These are phyloP conservation scores for Bretschneidera sinensis DNA, from an alignment of 345 rosid genomes.

Conservation along the genomic window DNA sequence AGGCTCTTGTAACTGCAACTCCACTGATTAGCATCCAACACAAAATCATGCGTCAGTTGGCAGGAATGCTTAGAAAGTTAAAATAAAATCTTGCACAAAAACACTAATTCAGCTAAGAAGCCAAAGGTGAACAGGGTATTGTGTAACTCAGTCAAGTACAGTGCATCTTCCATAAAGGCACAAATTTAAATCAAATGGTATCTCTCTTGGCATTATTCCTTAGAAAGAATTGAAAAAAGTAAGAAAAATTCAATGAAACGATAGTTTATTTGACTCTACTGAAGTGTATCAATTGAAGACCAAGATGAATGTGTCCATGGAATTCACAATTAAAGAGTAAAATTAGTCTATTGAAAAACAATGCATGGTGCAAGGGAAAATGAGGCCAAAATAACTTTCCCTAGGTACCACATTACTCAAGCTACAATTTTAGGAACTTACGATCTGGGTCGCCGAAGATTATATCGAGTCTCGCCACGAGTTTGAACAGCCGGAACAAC, in stretches of 20 bases:
- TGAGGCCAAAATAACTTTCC: neutral
- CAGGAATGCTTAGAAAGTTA: neutral
- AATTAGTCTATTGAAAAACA: neutral
- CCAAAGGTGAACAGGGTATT: neutral
- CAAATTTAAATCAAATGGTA: neutral
- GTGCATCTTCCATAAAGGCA: too few species aligned
- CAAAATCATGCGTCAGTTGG: neutral
- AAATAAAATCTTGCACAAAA: neutral
- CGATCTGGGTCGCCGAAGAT: slow-evolving; percentile 71
- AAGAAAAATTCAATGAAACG: neutral
- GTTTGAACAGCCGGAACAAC: slow-evolving; percentile 33
- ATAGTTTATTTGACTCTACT: neutral
- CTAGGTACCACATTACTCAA: neutral
- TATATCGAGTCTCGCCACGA: slow-evolving; percentile 49
- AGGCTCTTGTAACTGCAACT: slow-evolving; percentile 23
- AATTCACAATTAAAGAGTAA: neutral
- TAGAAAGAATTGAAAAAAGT: neutral
- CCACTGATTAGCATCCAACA: slow-evolving; percentile 33
- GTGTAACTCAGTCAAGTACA: too few species aligned
- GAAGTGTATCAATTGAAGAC: neutral
- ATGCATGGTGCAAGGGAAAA: neutral
- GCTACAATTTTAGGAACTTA: slow-evolving; percentile 28
- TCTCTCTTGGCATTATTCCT: neutral
- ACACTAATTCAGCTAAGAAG: neutral
- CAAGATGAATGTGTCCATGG: neutral